Percentiles rank a stretch among this genome's conserved stretches.
Conservation (phyloP, 805 yeast species). For the Lachancea sp. region DNA sequence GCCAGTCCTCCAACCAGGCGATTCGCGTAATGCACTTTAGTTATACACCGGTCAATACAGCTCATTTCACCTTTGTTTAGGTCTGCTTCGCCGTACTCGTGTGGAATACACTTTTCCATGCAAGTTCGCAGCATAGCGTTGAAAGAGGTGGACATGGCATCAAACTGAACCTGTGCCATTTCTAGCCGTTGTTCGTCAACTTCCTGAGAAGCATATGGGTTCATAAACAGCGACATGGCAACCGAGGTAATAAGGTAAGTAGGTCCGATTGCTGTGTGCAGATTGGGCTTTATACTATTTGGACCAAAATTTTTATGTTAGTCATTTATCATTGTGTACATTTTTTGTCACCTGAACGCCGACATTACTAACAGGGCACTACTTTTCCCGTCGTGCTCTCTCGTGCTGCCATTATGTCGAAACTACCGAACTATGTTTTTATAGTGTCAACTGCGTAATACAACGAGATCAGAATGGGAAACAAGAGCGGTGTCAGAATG, state of each 20-base stretch:
- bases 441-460: no score
- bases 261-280: background rate
- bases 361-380: no score
- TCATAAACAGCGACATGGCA: constrained; percentile 58
- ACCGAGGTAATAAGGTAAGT: no score
- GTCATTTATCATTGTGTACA: background rate
- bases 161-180: constrained; percentile 61
- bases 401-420: no score
- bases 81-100: constrained; percentile 79
- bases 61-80: constrained; percentile 75
- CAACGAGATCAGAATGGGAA: no score
- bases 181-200: constrained; percentile 56
- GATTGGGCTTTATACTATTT: background rate
- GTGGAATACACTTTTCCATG: constrained; percentile 66
- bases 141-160: constrained; percentile 54
- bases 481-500: no score
- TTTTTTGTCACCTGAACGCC: background rate
- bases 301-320: constrained; percentile 1
- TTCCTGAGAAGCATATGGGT: constrained; percentile 40
- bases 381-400: no score
- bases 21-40: constrained; percentile 74
- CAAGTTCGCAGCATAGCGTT: constrained; percentile 56
- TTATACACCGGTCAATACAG: constrained; percentile 82
- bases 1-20: constrained; percentile 50
- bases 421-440: no score